Evolutionary conservation across 495 filamentous ascomycete genomes (phyloP).

Genomic region (Aspergillus incahuasiensis): DNA sequence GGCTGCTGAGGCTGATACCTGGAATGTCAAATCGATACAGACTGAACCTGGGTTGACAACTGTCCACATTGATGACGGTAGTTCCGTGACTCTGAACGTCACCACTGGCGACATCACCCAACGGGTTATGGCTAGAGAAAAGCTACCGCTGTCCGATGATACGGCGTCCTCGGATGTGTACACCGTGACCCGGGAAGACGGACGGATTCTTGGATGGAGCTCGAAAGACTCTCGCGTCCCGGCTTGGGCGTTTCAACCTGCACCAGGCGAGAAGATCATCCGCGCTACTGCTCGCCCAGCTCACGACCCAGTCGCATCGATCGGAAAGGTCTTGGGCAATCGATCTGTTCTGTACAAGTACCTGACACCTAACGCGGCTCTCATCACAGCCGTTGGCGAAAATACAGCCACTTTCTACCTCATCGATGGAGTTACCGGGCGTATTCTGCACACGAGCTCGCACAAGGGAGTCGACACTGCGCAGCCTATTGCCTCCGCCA

Average conservation of each 20-base stretch:
- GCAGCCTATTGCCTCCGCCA: constrained; percentile 67
- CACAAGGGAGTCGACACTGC: constrained; percentile 70
- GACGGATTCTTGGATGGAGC: constrained; percentile 57
- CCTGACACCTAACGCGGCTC: constrained; percentile 79
- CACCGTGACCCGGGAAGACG: constrained; percentile 57
- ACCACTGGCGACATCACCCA: constrained; percentile 53
- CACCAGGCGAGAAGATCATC: constrained; percentile 60
- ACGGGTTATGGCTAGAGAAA: constrained; percentile 25
- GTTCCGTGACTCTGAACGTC: constrained; percentile 51
- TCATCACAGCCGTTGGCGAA: constrained; percentile 66
- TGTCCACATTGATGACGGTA: constrained; percentile 54
- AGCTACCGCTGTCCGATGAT: constrained; percentile 27
- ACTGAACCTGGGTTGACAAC: constrained; percentile 54
- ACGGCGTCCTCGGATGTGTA: constrained; percentile 23
- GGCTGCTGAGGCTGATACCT: constrained; percentile 53
- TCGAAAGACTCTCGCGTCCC: constrained; percentile 43
- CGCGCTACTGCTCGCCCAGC: constrained; percentile 60
- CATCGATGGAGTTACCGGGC: constrained; percentile 81
- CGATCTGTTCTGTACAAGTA: constrained; percentile 96
- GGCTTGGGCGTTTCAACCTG: constrained; percentile 73
- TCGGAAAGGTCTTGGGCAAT: constrained; percentile 87
- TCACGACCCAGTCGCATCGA: constrained; percentile 88
- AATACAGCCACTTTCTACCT: constrained; percentile 67
- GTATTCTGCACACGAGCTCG: constrained; percentile 63
- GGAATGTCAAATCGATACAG: constrained; percentile 65